Evolutionary conservation across 345 rosid genomes (phyloP).

Genomic region (Limnanthes douglasii): DNA sequence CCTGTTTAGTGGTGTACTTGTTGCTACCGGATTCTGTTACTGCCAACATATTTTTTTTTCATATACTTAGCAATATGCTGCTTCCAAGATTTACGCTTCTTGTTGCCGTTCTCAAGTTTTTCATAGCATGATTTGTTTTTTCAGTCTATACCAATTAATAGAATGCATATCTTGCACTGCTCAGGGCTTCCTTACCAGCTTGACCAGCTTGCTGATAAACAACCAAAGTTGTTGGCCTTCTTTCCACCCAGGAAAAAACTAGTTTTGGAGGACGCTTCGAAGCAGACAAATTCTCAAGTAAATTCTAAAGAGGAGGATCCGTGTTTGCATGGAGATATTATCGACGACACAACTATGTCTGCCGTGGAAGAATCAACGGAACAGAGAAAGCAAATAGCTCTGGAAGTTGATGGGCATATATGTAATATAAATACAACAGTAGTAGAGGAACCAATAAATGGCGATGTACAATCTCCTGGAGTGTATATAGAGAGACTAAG

Average conservation of each 20-base stretch:
- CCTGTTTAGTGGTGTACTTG: too few species aligned
- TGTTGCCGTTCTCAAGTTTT: not conserved
- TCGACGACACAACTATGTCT: slow-evolving; percentile 16
- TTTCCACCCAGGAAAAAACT: slow-evolving; percentile 27
- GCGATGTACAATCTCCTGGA: slow-evolving; percentile 15
- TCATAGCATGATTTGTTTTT: not conserved
- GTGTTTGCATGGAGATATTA: slow-evolving; percentile 20
- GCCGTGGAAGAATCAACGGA: slow-evolving; percentile 15
- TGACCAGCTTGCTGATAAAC: slow-evolving; percentile 66
- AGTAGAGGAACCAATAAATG: slow-evolving; percentile 14
- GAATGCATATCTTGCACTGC: not conserved
- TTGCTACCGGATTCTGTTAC: not conserved
- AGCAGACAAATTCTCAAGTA: slow-evolving; percentile 12
- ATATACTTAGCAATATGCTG: not conserved
- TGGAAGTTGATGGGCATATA: slow-evolving; percentile 16
- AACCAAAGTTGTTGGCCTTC: slow-evolving; percentile 75
- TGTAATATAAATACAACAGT: slow-evolving; percentile 11
- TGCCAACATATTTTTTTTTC: slow-evolving; percentile 6
- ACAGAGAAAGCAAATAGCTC: slow-evolving; percentile 7
- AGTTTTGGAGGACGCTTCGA: slow-evolving; percentile 14
- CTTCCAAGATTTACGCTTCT: not conserved
- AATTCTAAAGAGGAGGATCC: slow-evolving; percentile 19
- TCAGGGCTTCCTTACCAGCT: slow-evolving; percentile 91
- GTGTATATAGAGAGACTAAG: slow-evolving; percentile 14
- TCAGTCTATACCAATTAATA: not conserved